phyloP scores from a whole-genome alignment of 1,284 basidiomycete species.

The Heterobasidion annosum region DNA sequence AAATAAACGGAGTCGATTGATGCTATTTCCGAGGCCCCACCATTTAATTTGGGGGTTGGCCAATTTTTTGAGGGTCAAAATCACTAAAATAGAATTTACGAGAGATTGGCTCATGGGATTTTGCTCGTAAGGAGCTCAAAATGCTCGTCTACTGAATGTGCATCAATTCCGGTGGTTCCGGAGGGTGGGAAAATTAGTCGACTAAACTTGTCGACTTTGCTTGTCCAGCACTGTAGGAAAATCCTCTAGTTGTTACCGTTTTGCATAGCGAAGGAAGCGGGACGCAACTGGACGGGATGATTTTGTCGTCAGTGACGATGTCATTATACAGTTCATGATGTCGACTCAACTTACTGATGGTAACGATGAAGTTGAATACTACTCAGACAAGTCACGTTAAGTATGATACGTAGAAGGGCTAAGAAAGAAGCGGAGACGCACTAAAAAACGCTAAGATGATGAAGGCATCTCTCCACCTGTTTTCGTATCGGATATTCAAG shows the following conservation, averaged over 20 bases:
- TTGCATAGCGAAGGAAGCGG: conserved; percentile 65
- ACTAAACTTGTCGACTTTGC: conserved; percentile 13
- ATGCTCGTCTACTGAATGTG: too few species aligned
- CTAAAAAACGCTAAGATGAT: conserved; percentile 59
- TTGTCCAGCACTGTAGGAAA: not conserved
- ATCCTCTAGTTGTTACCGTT: conserved; percentile 29
- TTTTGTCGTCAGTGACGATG: conserved; percentile 10
- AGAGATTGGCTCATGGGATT: too few species aligned
- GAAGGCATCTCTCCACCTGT: conserved; percentile 69
- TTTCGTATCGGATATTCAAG: conserved; percentile 59
- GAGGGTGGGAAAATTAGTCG: too few species aligned
- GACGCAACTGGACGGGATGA: conserved; percentile 44
- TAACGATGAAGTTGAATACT: conserved; percentile 68
- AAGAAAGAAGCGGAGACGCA: conserved; percentile 18
- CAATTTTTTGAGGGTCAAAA: too few species aligned
- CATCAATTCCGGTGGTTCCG: too few species aligned
- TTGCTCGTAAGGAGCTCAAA: too few species aligned
- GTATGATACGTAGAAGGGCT: not conserved
- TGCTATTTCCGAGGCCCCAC: too few species aligned
- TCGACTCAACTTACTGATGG: conserved; percentile 41
- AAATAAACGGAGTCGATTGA: too few species aligned
- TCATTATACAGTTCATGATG: conserved; percentile 1
- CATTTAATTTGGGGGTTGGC: too few species aligned
- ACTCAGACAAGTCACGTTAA: conserved; percentile 1
- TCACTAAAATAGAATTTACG: too few species aligned